Percentiles rank a stretch among this genome's conserved stretches.
Evolutionary conservation across 2,329 filamentous ascomycete species (phyloP).

Genomic region (Alternaria dauci): DNA sequence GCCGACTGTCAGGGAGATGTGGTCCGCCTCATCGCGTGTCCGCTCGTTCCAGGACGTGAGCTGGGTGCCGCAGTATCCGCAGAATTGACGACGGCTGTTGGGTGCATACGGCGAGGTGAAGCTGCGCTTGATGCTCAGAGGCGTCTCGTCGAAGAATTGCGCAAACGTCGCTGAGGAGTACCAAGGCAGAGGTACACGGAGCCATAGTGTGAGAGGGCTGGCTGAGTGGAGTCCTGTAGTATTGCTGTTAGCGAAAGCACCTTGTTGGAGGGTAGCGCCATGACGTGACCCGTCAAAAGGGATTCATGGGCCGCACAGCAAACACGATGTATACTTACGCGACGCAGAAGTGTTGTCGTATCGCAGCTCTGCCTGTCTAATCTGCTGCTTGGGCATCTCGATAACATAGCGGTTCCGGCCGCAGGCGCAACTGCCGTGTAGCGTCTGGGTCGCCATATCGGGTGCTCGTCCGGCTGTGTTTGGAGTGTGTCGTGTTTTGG

Average conservation of each 20-base stretch:
- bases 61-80: constrained; percentile 89
- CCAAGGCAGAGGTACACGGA: constrained; percentile 82
- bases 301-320: background rate
- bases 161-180: constrained; percentile 79
- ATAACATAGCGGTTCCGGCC: constrained; percentile 85
- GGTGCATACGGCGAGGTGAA: constrained; percentile 57
- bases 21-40: constrained; percentile 74
- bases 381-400: constrained; percentile 69
- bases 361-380: constrained; percentile 66
- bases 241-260: background rate
- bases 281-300: background rate
- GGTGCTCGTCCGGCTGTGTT: background rate
- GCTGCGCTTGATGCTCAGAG: constrained; percentile 55
- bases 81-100: constrained; percentile 77
- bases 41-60: constrained; percentile 84
- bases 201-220: constrained; percentile 78
- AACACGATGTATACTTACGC: constrained; percentile 65
- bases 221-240: constrained; percentile 68
- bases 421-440: constrained; percentile 83
- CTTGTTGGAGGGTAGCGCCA: constrained; percentile 1
- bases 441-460: constrained; percentile 55
- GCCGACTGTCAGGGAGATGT: constrained; percentile 82
- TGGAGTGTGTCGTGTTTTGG: background rate
- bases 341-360: constrained; percentile 76
- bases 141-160: constrained; percentile 77